Conservation (phyloP, 352 stramenopile genomes). For the Globisporangium nodosum region DNA sequence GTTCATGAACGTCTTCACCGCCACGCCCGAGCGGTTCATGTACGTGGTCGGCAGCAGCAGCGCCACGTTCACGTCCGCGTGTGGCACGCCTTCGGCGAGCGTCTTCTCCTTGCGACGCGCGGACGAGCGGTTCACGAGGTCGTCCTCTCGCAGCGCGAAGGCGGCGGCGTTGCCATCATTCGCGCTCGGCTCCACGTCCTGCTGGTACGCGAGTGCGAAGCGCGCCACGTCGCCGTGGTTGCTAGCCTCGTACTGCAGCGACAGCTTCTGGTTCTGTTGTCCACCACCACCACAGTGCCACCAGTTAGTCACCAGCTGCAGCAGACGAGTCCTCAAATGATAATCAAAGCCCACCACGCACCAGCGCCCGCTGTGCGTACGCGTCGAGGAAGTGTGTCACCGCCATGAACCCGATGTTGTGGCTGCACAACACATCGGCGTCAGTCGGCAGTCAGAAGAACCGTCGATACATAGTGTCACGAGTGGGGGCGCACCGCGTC, state of each 20-base stretch:
- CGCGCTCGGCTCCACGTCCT: slow-evolving; percentile 27
- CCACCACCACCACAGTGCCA: too few species aligned
- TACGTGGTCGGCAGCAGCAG: slow-evolving; percentile 72
- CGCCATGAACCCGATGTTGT: slow-evolving; percentile 75
- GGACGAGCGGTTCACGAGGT: slow-evolving; percentile 75
- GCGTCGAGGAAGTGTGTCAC: slow-evolving; percentile 62
- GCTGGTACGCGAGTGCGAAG: slow-evolving; percentile 59
- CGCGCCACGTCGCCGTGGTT: slow-evolving; percentile 64
- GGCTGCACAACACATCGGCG: slow-evolving; percentile 22
- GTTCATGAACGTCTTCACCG: slow-evolving; percentile 77
- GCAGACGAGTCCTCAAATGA: not conserved
- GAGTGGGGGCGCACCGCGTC: slow-evolving; percentile 38
- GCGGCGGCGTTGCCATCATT: not conserved
- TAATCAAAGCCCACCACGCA: slow-evolving; percentile 11
- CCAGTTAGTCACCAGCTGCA: not conserved
- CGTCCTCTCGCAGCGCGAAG: slow-evolving; percentile 45
- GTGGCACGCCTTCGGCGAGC: slow-evolving; percentile 62
- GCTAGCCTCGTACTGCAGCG: slow-evolving; percentile 45
- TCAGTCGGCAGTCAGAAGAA: not conserved
- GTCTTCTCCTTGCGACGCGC: slow-evolving; percentile 74
- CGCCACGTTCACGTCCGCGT: slow-evolving; percentile 69
- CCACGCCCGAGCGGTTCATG: slow-evolving; percentile 83
- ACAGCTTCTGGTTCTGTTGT: slow-evolving; percentile 34
- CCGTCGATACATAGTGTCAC: not conserved
- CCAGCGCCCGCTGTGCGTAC: slow-evolving; percentile 57